phyloP scores from a whole-genome alignment of 2,329 filamentous ascomycete genomes.

The Sphaerostilbella broomeana region DNA sequence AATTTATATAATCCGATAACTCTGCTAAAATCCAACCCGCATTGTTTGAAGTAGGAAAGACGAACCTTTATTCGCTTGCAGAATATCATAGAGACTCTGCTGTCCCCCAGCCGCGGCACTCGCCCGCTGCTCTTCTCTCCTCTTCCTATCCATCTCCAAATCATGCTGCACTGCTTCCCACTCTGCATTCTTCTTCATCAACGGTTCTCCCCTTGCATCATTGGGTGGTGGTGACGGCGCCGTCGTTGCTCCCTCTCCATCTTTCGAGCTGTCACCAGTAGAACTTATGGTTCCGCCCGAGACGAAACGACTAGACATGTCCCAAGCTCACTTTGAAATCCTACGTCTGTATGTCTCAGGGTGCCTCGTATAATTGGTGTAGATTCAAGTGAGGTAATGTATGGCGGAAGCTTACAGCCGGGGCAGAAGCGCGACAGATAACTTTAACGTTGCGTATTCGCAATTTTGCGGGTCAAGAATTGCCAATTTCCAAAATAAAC shows the following conservation, averaged over 20 bases:
- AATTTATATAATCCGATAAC: too few relatives aligned
- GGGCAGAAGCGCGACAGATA: too few relatives aligned
- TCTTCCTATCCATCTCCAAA: conserved; percentile 53
- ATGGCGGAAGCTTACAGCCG: too few relatives aligned
- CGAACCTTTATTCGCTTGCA: conserved; percentile 78
- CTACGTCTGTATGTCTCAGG: neutral
- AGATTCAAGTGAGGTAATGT: neutral
- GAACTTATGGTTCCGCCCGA: conserved; percentile 42
- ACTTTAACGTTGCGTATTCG: too few relatives aligned
- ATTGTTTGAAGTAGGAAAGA: neutral
- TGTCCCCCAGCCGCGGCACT: conserved; percentile 39
- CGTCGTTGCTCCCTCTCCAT: conserved; percentile 12
- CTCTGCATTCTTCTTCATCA: conserved; percentile 31
- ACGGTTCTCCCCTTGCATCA: conserved; percentile 16
- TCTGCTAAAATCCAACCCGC: too few relatives aligned
- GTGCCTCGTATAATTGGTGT: neutral
- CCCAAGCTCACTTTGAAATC: too few relatives aligned
- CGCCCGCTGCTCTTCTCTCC: conserved; percentile 45
- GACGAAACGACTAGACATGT: conserved; percentile 50
- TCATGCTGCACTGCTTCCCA: conserved; percentile 61
- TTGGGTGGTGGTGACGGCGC: conserved; percentile 4
- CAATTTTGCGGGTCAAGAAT: too few relatives aligned
- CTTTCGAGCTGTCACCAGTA: conserved; percentile 20
- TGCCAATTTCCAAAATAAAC: too few relatives aligned
- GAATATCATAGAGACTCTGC: conserved; percentile 63